Evolutionary conservation across 805 yeast genomes (phyloP).

Genomic region (Schizosaccharomyces octosporus): DNA sequence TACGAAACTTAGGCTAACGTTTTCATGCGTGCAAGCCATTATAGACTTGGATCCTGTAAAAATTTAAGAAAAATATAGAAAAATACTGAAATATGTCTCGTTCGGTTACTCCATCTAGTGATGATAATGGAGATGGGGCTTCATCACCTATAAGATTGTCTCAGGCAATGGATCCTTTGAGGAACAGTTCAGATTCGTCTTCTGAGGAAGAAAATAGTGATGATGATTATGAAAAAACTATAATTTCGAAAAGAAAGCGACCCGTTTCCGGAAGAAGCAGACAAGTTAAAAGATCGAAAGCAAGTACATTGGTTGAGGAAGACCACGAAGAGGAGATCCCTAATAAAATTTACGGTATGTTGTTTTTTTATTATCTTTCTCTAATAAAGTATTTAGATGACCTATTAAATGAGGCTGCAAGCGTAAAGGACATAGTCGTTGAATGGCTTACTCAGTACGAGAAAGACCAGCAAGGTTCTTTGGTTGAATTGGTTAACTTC

Average conservation of each 20-base stretch:
- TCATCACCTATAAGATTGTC: background rate
- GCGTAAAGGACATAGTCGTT: slow-evolving; percentile 28
- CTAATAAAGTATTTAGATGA: slow-evolving; percentile 9
- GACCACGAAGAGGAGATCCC: slow-evolving; percentile 2
- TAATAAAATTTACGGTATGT: slow-evolving; percentile 5
- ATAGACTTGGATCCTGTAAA: no score
- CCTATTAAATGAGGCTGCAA: slow-evolving; percentile 20
- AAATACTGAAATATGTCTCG: no score
- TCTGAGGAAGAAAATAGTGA: background rate
- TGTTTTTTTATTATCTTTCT: background rate
- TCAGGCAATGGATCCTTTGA: background rate
- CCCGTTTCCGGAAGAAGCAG: background rate
- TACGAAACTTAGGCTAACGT: no score
- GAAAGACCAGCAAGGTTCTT: slow-evolving; percentile 21
- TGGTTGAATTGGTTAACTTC: slow-evolving; percentile 42
- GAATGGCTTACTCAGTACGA: slow-evolving; percentile 33
- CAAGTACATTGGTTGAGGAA: slow-evolving; percentile 4
- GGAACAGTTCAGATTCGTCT: background rate
- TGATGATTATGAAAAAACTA: background rate
- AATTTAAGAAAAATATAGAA: no score
- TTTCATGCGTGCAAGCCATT: no score
- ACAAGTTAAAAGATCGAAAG: slow-evolving; percentile 2
- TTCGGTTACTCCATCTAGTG: slow-evolving; percentile 3
- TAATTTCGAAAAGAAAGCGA: background rate
- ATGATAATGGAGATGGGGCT: slow-evolving; percentile 3